phyloP scores from a whole-genome alignment of 2,329 filamentous ascomycete genomes.

The Claviceps spartinae region DNA sequence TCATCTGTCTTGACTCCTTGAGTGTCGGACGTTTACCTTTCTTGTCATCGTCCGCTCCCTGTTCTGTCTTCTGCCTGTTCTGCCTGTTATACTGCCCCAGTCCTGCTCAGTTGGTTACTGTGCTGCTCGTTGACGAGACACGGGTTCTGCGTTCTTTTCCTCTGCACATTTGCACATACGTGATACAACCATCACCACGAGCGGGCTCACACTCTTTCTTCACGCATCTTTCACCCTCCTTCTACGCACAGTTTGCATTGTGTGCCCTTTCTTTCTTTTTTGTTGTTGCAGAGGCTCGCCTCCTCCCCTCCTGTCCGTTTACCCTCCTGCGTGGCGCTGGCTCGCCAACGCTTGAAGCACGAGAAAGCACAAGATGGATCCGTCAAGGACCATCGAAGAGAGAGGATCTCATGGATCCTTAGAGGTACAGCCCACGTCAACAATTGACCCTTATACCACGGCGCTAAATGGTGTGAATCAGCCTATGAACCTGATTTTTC shows the following conservation, averaged over 20 bases:
- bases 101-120: background rate
- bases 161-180: background rate
- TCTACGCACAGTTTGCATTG: background rate
- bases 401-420: conserved; percentile 15
- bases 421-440: conserved; percentile 26
- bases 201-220: background rate
- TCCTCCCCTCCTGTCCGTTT: background rate
- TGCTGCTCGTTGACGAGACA: conserved; percentile 1
- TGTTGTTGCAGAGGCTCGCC: background rate
- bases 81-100: too few relatives aligned
- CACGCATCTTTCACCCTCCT: background rate
- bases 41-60: background rate
- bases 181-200: background rate
- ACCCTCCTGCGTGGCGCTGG: conserved; percentile 8
- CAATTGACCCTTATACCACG: conserved; percentile 41
- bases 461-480: conserved; percentile 49
- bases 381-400: conserved; percentile 19
- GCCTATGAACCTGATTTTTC: conserved; percentile 41
- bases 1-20: background rate
- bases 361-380: conserved; percentile 17
- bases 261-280: background rate
- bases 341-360: conserved; percentile 7
- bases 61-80: too few relatives aligned
- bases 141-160: background rate
- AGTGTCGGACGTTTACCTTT: background rate